These are phyloP conservation scores for Solanum sejunctum DNA, from an alignment of 257 asterid species.

Conservation along the genomic window DNA sequence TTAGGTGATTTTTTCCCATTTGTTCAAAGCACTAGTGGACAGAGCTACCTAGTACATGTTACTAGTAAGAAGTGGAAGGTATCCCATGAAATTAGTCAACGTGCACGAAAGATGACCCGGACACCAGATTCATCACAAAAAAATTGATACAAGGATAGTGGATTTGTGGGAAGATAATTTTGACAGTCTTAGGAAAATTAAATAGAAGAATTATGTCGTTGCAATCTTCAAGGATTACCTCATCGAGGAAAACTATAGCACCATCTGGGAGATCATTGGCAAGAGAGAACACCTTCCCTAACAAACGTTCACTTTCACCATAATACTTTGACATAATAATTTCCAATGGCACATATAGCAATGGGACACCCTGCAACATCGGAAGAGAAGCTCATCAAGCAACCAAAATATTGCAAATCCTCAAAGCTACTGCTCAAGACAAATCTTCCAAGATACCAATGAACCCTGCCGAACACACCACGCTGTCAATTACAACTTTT, in stretches of 20 bases:
- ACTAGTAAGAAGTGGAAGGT: neutral
- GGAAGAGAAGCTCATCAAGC: neutral
- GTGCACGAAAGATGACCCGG: neutral
- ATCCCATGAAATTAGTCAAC: neutral
- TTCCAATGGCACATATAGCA: slow-evolving; percentile 88
- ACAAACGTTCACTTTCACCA: slow-evolving; percentile 89
- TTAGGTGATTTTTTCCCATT: neutral
- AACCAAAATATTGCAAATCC: neutral
- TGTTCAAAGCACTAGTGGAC: neutral
- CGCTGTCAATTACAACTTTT: neutral
- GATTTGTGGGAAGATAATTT: neutral
- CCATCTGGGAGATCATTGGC: slow-evolving; percentile 81
- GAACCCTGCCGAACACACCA: neutral
- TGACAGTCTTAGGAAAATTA: neutral
- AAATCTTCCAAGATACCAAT: neutral
- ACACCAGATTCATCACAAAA: neutral
- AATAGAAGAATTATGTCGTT: neutral
- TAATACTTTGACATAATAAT: slow-evolving; percentile 85
- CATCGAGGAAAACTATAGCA: slow-evolving; percentile 83
- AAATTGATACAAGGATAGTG: neutral
- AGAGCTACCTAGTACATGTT: neutral
- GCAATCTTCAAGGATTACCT: slow-evolving; percentile 32
- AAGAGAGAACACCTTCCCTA: slow-evolving; percentile 87
- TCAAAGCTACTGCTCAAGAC: neutral
- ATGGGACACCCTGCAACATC: slow-evolving; percentile 62